phyloP scores from a whole-genome alignment of 306 rosid species.

The Prinsepia uniflora region DNA sequence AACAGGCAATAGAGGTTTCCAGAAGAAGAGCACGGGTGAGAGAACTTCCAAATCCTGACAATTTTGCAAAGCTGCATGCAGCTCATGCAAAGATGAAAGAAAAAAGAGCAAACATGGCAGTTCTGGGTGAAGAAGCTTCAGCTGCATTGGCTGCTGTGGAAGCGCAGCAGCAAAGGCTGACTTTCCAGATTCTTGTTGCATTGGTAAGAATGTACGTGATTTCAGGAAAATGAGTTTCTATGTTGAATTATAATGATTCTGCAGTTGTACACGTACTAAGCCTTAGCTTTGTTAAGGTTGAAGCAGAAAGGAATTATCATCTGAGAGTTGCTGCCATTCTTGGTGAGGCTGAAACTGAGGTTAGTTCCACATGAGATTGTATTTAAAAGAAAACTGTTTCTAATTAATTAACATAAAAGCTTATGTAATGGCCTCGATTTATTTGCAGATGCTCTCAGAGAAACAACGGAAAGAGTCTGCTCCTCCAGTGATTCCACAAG shows the following conservation, averaged over 20 bases:
- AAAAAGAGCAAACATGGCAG: constrained; percentile 82
- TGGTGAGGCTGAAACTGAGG: constrained; percentile 94
- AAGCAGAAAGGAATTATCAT: constrained; percentile 83
- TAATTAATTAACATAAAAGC: constrained; percentile 10
- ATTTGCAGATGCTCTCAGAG: constrained; percentile 81
- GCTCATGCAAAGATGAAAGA: constrained; percentile 88
- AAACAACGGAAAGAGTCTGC: constrained; percentile 97
- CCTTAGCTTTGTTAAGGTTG: constrained; percentile 56
- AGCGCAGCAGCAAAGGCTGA: constrained; percentile 89
- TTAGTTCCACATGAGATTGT: constrained; percentile 38
- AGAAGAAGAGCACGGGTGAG: constrained; percentile 75
- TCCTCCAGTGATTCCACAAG: constrained; percentile 68
- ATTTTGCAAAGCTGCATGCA: constrained; percentile 85
- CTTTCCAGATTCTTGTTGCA: constrained; percentile 96
- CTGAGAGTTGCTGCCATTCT: constrained; percentile 86
- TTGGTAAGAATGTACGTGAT: constrained; percentile 51
- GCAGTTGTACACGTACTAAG: constrained; percentile 18
- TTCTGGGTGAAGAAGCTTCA: constrained; percentile 90
- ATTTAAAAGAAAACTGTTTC: constrained; percentile 14
- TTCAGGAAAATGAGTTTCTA: constrained; percentile 16
- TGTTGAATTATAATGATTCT: constrained; percentile 20
- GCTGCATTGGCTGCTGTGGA: constrained; percentile 95
- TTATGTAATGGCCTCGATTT: constrained; percentile 29
- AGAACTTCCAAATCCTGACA: constrained; percentile 70
- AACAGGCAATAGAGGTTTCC: constrained; percentile 68